Evolutionary conservation across 228 moss, liverwort and hornwort species (phyloP).

Genomic region (Sphagnum fallax): DNA sequence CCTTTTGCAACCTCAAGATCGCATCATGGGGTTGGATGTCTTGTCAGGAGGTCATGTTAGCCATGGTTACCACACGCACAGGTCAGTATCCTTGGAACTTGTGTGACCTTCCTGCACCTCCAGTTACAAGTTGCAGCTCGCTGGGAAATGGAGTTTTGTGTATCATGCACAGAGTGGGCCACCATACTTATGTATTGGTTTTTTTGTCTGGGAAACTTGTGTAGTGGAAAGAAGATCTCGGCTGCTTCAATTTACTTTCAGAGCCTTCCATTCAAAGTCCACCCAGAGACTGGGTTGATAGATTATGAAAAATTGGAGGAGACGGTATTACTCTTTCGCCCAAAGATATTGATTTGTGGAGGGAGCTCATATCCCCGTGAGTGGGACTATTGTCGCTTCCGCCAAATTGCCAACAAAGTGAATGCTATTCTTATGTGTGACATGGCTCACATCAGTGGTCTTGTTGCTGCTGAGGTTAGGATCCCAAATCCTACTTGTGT

Average conservation of each 20-base stretch:
- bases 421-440: slow-evolving; percentile 90
- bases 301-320: slow-evolving; percentile 89
- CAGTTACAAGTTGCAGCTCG: no score
- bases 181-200: no score
- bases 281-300: slow-evolving; percentile 67
- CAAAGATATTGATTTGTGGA: slow-evolving; percentile 89
- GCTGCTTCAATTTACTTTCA: slow-evolving; percentile 85
- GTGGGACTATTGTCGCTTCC: slow-evolving; percentile 86
- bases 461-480: slow-evolving; percentile 59
- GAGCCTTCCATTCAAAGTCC: slow-evolving; percentile 82
- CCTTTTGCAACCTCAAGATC: slow-evolving; percentile 39
- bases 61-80: slow-evolving; percentile 43
- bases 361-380: slow-evolving; percentile 89
- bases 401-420: slow-evolving; percentile 75
- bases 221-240: slow-evolving; percentile 77
- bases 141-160: no score
- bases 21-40: slow-evolving; percentile 50
- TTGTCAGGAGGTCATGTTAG: slow-evolving; percentile 51
- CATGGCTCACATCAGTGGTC: slow-evolving; percentile 87
- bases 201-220: neutral
- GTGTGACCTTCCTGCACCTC: no score
- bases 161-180: no score
- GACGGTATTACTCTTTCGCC: slow-evolving; percentile 66
- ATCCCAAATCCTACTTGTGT: no score
- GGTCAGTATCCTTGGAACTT: neutral